Base-by-base conservation (phyloP, 257 asterid species). In the Solanum chilense region DNA sequence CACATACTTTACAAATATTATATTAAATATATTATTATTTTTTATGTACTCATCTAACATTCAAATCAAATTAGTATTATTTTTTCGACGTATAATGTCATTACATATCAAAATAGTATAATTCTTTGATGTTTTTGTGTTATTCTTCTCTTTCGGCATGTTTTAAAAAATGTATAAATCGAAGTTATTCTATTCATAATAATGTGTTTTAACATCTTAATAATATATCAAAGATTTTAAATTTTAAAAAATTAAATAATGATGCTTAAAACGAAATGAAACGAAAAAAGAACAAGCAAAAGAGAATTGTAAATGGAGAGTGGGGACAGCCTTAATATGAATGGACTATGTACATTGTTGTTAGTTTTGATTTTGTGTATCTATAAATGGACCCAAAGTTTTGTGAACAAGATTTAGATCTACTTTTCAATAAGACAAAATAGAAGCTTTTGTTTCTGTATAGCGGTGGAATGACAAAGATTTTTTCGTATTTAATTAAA, bases 191-290 rank as follows among this genome's bases (percentile, higher is more conserved):
- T 15, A 29, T 69, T 14, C 20, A 69, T 69, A 70, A 16, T 69
- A 68, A 1, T 64, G n/a, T 64, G 0, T 10, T 64, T 20, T 12
- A 1, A n/a, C 1, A 13, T n/a, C 3, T 0, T 12, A 62, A 25
- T 25, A 25, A 25, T 0, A 25, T 66, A 66, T 64, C 11, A 0
- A 18, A 66, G 2, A 69, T 7, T 0, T 14, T 1, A 69, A 16
- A 3, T 27, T 29, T 68, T 0, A 13, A 66, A 66, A 66, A 11
- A 2, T 27, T 27, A 1, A n/a, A 66, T 25, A 25, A 23, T 21
- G 6, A 0, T 4, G 2, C 1, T 6, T 9, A 9, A 21, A 21
- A 21, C 9, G 2, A 21, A 60, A 58, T 3, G 6, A 5, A 9
- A 21, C 5, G 27, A 4, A 21, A 60, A 1, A 60, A 33, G 6